Conservation (phyloP, 2,329 filamentous ascomycete genomes). For the Ophiostoma fasciatum region DNA sequence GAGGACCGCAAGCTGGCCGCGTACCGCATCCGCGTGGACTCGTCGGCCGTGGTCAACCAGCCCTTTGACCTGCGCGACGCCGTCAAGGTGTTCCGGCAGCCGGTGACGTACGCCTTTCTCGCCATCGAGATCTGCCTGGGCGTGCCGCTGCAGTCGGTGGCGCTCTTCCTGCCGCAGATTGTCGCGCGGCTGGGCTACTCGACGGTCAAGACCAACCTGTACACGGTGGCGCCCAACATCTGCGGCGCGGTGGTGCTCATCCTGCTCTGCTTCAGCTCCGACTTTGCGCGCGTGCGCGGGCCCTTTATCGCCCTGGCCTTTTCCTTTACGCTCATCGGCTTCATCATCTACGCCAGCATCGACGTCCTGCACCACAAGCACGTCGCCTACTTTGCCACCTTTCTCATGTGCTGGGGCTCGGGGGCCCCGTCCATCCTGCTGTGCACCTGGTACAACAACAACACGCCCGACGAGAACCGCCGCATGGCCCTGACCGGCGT, state of each 20-base stretch:
- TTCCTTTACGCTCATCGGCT: background rate
- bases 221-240: constrained; percentile 12
- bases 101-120: too few relatives aligned
- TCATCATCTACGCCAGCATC: constrained; percentile 9
- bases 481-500: constrained; percentile 12
- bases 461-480: constrained; percentile 13
- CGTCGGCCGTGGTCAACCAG: constrained; percentile 8
- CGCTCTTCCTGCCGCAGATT: constrained; percentile 12
- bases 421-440: constrained; percentile 11
- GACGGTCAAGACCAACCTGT: constrained; percentile 11
- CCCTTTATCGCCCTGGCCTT: constrained; percentile 10
- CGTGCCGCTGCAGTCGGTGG: constrained; percentile 6
- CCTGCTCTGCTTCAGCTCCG: constrained; percentile 9
- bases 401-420: constrained; percentile 9
- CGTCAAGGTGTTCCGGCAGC: constrained; percentile 7
- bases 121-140: background rate
- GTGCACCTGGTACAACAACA: constrained; percentile 13
- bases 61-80: constrained; percentile 5
- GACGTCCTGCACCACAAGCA: constrained; percentile 8
- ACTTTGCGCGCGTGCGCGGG: constrained; percentile 10
- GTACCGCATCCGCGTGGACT: constrained; percentile 9
- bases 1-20: constrained; percentile 10
- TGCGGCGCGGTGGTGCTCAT: constrained; percentile 9
- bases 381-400: constrained; percentile 11
- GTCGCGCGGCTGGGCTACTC: constrained; percentile 10